Conservation (phyloP, 1,284 basidiomycete species). For the Anthracocystis setariae region DNA sequence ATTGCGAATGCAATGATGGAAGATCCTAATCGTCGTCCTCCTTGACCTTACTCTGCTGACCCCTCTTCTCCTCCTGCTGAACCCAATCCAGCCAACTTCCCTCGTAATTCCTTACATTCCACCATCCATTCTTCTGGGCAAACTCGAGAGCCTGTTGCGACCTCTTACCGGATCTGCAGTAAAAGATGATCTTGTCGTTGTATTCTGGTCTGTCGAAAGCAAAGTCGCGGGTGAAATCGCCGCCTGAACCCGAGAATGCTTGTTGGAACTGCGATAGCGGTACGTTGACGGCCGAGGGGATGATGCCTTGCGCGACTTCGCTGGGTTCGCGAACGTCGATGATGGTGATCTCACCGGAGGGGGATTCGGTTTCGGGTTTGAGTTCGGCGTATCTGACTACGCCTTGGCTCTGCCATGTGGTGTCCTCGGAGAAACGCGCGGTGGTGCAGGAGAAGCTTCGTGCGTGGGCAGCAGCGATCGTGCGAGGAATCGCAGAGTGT, state of each 20-base stretch:
- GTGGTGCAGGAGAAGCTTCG: slow-evolving; percentile 8
- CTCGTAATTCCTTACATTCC: slow-evolving; percentile 83
- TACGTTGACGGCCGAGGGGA: slow-evolving; percentile 93
- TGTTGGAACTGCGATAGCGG: slow-evolving; percentile 82
- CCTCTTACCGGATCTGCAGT: slow-evolving; percentile 90
- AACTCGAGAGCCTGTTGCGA: slow-evolving; percentile 84
- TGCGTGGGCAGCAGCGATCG: not conserved
- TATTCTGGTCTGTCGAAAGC: slow-evolving; percentile 84
- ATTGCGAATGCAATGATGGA: too few species aligned
- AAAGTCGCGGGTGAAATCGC: slow-evolving; percentile 71
- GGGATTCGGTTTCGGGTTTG: slow-evolving; percentile 82
- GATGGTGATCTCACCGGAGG: slow-evolving; percentile 73
- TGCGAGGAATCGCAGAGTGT: not conserved
- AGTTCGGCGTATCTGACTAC: slow-evolving; percentile 82
- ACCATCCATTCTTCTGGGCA: slow-evolving; percentile 84
- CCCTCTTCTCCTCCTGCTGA: slow-evolving; percentile 70
- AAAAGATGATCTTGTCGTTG: slow-evolving; percentile 86
- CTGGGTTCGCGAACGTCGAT: slow-evolving; percentile 88
- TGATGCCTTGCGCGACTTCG: slow-evolving; percentile 91
- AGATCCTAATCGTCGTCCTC: slow-evolving; percentile 66
- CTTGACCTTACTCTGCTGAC: slow-evolving; percentile 48
- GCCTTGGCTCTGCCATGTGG: slow-evolving; percentile 53
- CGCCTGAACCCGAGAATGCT: slow-evolving; percentile 72
- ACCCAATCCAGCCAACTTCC: slow-evolving; percentile 95
- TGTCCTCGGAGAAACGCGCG: slow-evolving; percentile 25